phyloP scores from a whole-genome alignment of 306 rosid species.

The Aeschynomene evenia region DNA sequence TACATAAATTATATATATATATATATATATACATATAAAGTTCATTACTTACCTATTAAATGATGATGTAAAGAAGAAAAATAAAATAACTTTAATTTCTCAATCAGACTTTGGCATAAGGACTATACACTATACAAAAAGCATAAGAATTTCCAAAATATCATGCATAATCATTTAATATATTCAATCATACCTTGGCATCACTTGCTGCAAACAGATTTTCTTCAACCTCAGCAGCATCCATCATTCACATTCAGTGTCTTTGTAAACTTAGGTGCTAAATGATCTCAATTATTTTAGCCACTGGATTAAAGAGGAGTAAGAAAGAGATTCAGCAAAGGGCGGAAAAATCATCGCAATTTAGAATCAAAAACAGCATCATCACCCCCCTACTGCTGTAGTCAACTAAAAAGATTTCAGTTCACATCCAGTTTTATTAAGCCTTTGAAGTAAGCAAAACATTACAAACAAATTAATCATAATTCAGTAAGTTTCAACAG shows the following conservation, averaged over 20 bases:
- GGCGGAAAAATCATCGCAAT: not conserved
- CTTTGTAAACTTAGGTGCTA: constrained; percentile 18
- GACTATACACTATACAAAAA: not conserved
- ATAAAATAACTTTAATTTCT: not conserved
- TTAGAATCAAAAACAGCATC: not conserved
- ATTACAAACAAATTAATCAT: not conserved
- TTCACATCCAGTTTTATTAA: not conserved
- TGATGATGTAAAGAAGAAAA: constrained; percentile 14
- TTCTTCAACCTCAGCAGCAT: constrained; percentile 74
- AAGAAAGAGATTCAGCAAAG: constrained; percentile 16
- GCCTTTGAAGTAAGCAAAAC: not conserved
- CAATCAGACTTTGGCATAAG: not conserved
- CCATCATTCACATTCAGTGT: constrained; percentile 55
- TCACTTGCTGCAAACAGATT: constrained; percentile 72
- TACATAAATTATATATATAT: not conserved
- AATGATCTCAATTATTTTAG: constrained; percentile 45
- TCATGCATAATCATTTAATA: constrained; percentile 15
- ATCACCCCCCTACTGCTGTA: not conserved
- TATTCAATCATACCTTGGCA: constrained; percentile 64
- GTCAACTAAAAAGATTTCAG: constrained; percentile 13
- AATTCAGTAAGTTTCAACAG: not conserved
- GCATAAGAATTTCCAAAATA: constrained; percentile 18
- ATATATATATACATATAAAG: no score
- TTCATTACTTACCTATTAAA: not conserved
- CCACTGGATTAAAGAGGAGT: constrained; percentile 13